Percentiles rank a stretch among this genome's conserved stretches.
These are phyloP conservation scores for Saccharum hybrid DNA, from an alignment of 202 grass and related monocot species.

Conservation along the genomic window DNA sequence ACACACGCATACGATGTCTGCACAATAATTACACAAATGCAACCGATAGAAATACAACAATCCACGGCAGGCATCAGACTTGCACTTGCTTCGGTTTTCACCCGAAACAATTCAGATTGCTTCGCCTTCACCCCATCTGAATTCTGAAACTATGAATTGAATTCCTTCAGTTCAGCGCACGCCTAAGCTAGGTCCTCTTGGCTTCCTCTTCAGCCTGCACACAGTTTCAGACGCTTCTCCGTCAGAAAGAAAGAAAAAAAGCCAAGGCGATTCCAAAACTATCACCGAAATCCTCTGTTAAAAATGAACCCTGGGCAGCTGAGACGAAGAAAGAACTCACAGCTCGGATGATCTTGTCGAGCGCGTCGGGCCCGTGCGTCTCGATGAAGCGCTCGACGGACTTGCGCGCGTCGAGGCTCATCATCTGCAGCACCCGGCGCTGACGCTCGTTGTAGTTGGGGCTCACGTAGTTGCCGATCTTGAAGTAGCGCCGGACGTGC, in stretches of 20 bases:
- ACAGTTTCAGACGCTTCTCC: neutral
- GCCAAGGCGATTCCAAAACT: neutral
- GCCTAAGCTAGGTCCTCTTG: conserved; percentile 50
- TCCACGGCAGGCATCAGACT: neutral
- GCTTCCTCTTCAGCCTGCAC: conserved; percentile 68
- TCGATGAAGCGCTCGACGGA: conserved; percentile 84
- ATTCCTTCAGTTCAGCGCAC: conserved; percentile 17
- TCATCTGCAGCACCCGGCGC: conserved; percentile 79
- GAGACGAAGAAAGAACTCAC: conserved; percentile 43
- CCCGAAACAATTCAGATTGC: neutral
- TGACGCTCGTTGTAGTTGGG: conserved; percentile 73
- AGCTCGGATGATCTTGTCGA: conserved; percentile 74
- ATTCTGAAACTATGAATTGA: conserved; percentile 43
- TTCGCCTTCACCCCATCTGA: conserved; percentile 13
- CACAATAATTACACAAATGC: conserved; percentile 10
- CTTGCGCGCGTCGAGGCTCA: conserved; percentile 89
- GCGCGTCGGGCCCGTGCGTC: conserved; percentile 66
- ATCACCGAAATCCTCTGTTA: neutral
- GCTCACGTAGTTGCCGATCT: conserved; percentile 69
- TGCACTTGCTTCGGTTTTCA: neutral
- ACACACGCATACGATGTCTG: conserved; percentile 15
- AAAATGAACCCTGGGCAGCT: neutral
- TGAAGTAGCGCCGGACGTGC: conserved; percentile 81
- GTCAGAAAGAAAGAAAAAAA: neutral
- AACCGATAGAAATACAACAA: neutral